Evolutionary conservation across 805 yeast genomes (phyloP), one percentile per base, ranked within the genome.

Genomic region (Sporopachydermia quercuum): DNA sequence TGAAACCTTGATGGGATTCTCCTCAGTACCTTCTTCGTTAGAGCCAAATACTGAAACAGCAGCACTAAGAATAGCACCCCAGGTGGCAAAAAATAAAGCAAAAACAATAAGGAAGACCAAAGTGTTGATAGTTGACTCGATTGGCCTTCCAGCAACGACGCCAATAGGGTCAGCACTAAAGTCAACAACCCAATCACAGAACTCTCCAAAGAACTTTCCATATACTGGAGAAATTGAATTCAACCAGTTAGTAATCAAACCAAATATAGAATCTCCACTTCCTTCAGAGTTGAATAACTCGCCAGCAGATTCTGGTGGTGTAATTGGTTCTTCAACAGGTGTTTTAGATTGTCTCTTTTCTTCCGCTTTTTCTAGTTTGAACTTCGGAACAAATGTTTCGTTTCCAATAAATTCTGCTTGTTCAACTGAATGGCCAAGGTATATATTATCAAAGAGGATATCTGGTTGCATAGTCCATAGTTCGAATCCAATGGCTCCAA

Each of bases 361-460:
- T 37, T 58, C 62, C 17, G 55, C 54, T 39, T 61, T 61, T 55
- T 79, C 86, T 35, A 74, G 46, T 13, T 60, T 63, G 16, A 58
- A 56, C 55, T 79, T 79, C 16, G 72, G 66, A 23, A 58, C 48
- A 56, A 72, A 86, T 0, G 96, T 85, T 5, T 61, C 57, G 54
- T 87, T 86, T 19, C 96, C 96, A 47, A 86, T 65, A 5, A 53
- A 42, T 62, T 87, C 95, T 8, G 96, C 96, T 52, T 86, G 95
- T 33, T 61, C 64, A n/a, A 86, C 62, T 1, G 82, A 74, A 53
- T 83, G 87, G 19, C 96, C 96, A 44, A 86, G 56, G 55, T 86
- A 87, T 44, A 86, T 73, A 60, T 86, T 83, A 56, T 84, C 84
- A 54, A 86, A 83, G 55, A 82, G 49, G 39, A 85, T 71, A 38